phyloP scores from a whole-genome alignment of 306 rosid species.

The Castanopsis chinensis region DNA sequence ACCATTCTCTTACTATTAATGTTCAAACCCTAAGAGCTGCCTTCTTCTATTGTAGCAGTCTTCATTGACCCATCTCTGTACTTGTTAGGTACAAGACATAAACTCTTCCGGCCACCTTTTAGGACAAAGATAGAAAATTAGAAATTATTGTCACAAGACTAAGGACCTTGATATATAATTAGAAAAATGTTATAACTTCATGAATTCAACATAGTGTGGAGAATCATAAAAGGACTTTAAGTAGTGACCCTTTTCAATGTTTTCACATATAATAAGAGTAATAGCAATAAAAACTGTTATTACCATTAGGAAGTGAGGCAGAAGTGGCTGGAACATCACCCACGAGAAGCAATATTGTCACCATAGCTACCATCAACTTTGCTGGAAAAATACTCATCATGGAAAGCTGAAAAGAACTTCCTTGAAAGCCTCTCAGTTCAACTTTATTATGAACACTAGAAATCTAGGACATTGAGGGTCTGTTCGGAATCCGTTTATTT shows the following conservation, averaged over 20 bases:
- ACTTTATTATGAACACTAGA: not conserved
- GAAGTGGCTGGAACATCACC: constrained; percentile 5
- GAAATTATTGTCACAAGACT: not conserved
- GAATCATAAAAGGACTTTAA: not conserved
- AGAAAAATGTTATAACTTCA: not conserved
- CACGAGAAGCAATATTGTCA: constrained; percentile 11
- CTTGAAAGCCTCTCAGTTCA: not conserved
- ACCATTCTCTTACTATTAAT: not conserved
- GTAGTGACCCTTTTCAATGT: not conserved
- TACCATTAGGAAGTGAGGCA: constrained; percentile 17
- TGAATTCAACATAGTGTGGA: not conserved
- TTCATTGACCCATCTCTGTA: no score
- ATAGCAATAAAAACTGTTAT: not conserved
- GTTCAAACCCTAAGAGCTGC: no score
- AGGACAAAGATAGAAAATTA: not conserved
- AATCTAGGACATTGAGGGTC: not conserved
- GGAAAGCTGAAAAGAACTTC: not conserved
- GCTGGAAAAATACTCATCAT: constrained; percentile 13
- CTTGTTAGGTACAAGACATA: no score
- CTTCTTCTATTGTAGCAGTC: no score
- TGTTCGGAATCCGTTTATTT: no score
- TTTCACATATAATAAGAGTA: not conserved
- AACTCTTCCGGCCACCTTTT: not conserved
- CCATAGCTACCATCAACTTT: constrained; percentile 18
- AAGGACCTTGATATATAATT: not conserved